Base-by-base conservation (phyloP, 2,329 filamentous ascomycete genomes). In the Magnaporthiopsis incrustans region DNA sequence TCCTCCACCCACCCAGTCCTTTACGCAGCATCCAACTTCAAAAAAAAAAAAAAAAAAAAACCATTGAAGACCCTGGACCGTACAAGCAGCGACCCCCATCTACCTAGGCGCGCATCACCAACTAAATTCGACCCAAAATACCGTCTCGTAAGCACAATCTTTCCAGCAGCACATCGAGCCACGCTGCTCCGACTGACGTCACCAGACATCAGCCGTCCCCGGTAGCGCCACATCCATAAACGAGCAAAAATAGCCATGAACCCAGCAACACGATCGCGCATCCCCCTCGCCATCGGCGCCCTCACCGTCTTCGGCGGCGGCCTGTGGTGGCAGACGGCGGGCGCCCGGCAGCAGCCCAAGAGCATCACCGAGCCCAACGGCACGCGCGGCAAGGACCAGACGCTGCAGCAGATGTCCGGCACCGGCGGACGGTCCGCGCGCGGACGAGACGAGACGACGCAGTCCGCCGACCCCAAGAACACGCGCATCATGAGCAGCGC, bases 171-270 rank as follows among this genome's bases (percentile, higher is more conserved):
- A 15, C 15, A 44, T 44, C 38, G 5, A 14, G 6, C 4, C 38
- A 44, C 2, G 2, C 4, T 6, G 1, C 15, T 6, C 15, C 33
- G 4, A 35, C 33, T 14, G 11, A 44, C 38, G 14, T 1, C 15
- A 44, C 14, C 12, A 38, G 35, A 4, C 35, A 15, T 15, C 14
- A 44, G 15, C 38, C 38, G 14, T 44, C 38, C 12, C 38, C 1
- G 15, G 38, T 44, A 0, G 38, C 38, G 18, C 38, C 14, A 12
- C 15, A 12, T 38, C 38, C 75, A 30, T 75, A 27, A 81, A 74
- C 11, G 75, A 79, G 44, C 70, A 69, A 64, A 69, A 64, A 73
- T 73, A 1, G 77, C 70, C 50, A 81, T 73, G 32, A 65, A 66
- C 59, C 26, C 25, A 44, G 58, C 25, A 71, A 65, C 59, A 64